A percentile compares a stretch with the other conserved stretches of the same genome.
Evolutionary conservation across 2,329 filamentous ascomycete genomes (phyloP).

Genomic region (Fusarium oligoseptatum): DNA sequence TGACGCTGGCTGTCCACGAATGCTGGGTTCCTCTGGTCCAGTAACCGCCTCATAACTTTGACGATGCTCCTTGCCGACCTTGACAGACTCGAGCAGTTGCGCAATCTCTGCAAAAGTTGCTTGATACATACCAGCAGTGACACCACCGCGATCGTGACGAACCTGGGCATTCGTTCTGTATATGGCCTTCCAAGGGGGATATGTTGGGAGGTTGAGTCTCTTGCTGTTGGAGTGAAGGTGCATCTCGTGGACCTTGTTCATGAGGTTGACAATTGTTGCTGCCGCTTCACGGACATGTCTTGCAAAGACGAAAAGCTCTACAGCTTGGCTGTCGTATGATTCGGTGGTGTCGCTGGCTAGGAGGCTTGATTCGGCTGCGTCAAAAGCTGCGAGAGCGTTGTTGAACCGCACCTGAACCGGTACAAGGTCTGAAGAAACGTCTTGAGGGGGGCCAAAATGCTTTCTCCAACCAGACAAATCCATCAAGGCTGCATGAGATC

Average conservation of each 20-base stretch:
- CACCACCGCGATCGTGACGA: constrained; percentile 69
- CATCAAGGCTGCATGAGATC: constrained; percentile 67
- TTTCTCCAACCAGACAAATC: constrained; percentile 64
- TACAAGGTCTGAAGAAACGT: constrained; percentile 58
- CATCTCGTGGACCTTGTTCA: constrained; percentile 63
- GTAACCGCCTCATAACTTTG: constrained; percentile 39
- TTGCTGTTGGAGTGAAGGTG: constrained; percentile 56
- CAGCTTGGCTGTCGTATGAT: constrained; percentile 63
- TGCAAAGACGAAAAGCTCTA: constrained; percentile 67
- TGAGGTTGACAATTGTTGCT: constrained; percentile 60
- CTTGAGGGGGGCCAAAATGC: constrained; percentile 59
- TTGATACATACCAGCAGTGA: constrained; percentile 66
- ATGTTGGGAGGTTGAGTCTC: constrained; percentile 64
- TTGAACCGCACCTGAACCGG: constrained; percentile 56
- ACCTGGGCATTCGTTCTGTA: constrained; percentile 69
- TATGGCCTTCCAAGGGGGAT: constrained; percentile 66
- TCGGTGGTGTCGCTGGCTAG: constrained; percentile 61
- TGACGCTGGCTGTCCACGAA: constrained; percentile 50
- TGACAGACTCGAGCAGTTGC: constrained; percentile 59
- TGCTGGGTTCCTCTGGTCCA: constrained; percentile 50
- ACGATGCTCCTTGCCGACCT: constrained; percentile 48
- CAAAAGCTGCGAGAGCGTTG: constrained; percentile 60
- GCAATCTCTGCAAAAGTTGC: constrained; percentile 60
- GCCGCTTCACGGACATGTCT: constrained; percentile 67
- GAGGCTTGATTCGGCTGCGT: constrained; percentile 61